Evolutionary conservation across 1,284 basidiomycete genomes (phyloP).

Genomic region (Moniliophthora roreri): DNA sequence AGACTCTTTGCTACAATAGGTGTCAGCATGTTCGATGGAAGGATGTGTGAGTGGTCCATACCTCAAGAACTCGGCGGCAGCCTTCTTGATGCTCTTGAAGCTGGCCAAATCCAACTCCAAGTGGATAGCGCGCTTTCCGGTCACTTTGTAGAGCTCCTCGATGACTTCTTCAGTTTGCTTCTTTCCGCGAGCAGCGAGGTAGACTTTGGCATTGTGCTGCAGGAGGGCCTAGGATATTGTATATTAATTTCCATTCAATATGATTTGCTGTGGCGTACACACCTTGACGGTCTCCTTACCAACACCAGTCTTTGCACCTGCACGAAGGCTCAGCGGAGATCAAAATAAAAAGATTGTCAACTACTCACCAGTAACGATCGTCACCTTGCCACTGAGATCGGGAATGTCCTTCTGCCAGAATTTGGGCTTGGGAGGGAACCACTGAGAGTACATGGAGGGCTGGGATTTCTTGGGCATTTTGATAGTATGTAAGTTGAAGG

Average conservation of each 20-base stretch:
- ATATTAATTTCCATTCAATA: no score
- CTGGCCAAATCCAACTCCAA: conserved; percentile 1
- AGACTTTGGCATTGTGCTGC: conserved; percentile 1
- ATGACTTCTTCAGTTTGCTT: background rate
- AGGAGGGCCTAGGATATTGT: conserved; percentile 1
- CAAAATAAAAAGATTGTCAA: no score
- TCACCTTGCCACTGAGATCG: no score
- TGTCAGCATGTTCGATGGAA: background rate
- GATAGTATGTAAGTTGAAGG: no score
- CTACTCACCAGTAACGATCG: no score
- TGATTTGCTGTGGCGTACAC: background rate
- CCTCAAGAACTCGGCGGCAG: conserved; percentile 4
- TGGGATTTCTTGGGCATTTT: no score
- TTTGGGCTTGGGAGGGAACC: no score
- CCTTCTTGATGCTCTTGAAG: conserved; percentile 1
- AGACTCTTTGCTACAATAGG: background rate
- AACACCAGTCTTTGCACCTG: background rate
- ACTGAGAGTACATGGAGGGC: no score
- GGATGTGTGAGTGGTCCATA: background rate
- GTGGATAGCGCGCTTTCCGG: background rate
- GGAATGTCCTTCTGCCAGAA: no score
- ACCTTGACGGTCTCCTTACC: conserved; percentile 4
- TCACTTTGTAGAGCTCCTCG: background rate
- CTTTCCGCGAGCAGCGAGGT: background rate
- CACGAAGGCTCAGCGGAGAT: no score